Evolutionary conservation across 2,329 filamentous ascomycete genomes (phyloP).

Genomic region (Paraphoma chrysanthemicola): DNA sequence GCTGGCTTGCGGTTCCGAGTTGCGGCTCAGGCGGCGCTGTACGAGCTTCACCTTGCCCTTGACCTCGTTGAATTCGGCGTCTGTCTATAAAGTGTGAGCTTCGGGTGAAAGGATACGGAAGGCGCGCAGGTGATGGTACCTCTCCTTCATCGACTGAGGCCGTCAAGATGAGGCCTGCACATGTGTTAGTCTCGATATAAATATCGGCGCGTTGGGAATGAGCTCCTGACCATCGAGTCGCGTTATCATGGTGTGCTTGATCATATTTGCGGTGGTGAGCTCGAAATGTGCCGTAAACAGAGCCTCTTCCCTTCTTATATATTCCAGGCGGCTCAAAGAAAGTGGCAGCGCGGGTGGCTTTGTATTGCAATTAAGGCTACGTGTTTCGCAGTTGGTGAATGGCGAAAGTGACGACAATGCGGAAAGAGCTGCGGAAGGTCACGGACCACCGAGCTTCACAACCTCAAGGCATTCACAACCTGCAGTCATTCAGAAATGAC

Average conservation of each 20-base stretch:
- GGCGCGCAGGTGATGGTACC: constrained; percentile 49
- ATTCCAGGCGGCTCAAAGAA: background rate
- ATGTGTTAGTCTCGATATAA: constrained; percentile 22
- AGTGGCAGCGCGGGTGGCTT: background rate
- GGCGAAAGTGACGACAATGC: constrained; percentile 25
- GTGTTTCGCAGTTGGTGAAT: constrained; percentile 31
- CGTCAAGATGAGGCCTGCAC: constrained; percentile 85
- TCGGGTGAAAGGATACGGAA: constrained; percentile 4
- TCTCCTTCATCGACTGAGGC: constrained; percentile 93
- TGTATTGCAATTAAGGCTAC: constrained; percentile 31
- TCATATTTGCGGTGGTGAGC: constrained; percentile 63
- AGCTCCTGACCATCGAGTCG: constrained; percentile 77
- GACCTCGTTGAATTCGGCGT: constrained; percentile 81
- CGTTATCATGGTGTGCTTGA: constrained; percentile 91
- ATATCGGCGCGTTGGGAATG: constrained; percentile 6
- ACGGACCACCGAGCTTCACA: constrained; percentile 13
- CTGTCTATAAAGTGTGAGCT: constrained; percentile 57
- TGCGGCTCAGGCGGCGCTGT: constrained; percentile 84
- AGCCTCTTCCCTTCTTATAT: background rate
- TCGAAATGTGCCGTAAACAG: background rate
- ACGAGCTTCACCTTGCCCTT: constrained; percentile 92
- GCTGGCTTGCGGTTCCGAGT: constrained; percentile 86
- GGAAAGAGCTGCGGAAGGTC: constrained; percentile 28
- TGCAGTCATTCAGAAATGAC: background rate
- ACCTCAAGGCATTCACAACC: background rate